phyloP scores from a whole-genome alignment of 129 eudicot species.

The Flaveria sonorensis region DNA sequence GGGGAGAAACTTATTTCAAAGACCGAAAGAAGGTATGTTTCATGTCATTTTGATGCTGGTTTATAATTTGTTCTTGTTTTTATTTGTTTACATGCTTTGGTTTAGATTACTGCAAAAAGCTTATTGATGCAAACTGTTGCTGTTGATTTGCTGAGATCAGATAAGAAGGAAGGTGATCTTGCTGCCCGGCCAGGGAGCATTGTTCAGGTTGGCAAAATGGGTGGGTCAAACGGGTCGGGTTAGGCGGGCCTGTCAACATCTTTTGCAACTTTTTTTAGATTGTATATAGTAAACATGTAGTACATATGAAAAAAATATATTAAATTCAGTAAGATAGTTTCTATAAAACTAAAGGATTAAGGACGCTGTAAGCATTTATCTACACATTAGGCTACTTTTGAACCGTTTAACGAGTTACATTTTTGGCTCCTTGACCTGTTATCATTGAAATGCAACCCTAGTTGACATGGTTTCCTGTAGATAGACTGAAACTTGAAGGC shows the following conservation, averaged over 20 bases:
- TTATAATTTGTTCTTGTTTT: background rate
- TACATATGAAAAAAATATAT: background rate
- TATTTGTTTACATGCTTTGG: background rate
- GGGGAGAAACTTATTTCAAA: conserved; percentile 60
- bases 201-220: conserved; percentile 51
- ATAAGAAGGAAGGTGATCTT: conserved; percentile 73
- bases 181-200: conserved; percentile 65
- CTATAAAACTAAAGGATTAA: background rate
- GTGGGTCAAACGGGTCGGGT: background rate
- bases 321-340: background rate
- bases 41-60: background rate
- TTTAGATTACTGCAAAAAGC: conserved; percentile 54
- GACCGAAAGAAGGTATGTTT: conserved; percentile 59
- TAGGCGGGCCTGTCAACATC: background rate
- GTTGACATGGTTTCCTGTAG: background rate
- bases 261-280: background rate
- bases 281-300: background rate
- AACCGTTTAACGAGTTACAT: background rate
- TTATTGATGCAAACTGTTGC: conserved; percentile 61
- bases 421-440: background rate
- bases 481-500: background rate
- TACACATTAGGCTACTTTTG: background rate
- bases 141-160: conserved; percentile 65
- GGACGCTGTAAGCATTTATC: background rate
- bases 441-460: background rate